Evolutionary conservation across 1,139 yeast genomes (phyloP).

Genomic region (Nakaseomyces bracarensis): DNA sequence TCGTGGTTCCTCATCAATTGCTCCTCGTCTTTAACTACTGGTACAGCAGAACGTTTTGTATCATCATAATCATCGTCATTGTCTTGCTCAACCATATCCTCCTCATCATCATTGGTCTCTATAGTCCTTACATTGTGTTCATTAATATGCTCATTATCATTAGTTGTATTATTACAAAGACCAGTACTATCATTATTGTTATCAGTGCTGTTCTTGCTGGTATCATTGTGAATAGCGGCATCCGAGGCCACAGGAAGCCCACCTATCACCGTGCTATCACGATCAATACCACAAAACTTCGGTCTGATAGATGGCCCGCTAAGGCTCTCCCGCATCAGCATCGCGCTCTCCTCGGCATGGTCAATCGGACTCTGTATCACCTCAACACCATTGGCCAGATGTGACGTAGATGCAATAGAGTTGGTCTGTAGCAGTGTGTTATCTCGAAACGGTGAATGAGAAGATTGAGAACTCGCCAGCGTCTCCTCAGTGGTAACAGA

Average conservation of each 20-base stretch:
- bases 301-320: neutral
- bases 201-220: no score
- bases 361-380: conserved; percentile 3
- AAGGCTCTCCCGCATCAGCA: conserved; percentile 2
- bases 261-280: conserved; percentile 1
- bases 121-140: conserved; percentile 2
- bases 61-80: neutral
- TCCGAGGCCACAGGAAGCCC: no score
- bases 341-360: conserved; percentile 3
- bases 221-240: no score
- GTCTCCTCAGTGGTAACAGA: conserved; percentile 6
- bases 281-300: neutral
- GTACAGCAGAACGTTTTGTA: no score
- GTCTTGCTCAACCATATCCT: conserved; percentile 1
- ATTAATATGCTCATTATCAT: neutral
- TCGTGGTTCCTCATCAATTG: conserved; percentile 3
- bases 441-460: conserved; percentile 6
- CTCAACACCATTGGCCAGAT: neutral
- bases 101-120: conserved; percentile 1
- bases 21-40: no score
- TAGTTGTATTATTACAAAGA: neutral
- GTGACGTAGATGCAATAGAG: conserved; percentile 2
- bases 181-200: no score
- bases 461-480: conserved; percentile 5
- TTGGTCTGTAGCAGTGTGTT: conserved; percentile 4